phyloP scores from a whole-genome alignment of 805 yeast genomes.

The Naumovozyma castellii region DNA sequence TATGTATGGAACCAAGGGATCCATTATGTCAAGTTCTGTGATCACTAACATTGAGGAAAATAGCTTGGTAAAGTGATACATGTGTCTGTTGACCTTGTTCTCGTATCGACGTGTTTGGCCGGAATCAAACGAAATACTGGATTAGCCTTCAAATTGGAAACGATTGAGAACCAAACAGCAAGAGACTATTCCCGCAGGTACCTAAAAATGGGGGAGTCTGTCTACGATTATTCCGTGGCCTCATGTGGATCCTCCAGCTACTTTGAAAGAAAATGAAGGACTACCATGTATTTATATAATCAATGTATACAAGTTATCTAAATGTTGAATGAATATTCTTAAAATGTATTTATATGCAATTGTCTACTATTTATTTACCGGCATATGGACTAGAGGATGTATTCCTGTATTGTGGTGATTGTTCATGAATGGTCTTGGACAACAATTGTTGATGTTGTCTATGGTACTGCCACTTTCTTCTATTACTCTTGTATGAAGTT shows the following conservation, averaged over 20 bases:
- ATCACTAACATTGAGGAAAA: background rate
- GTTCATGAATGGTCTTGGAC: slow-evolving; percentile 20
- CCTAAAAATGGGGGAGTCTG: slow-evolving; percentile 75
- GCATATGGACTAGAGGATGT: background rate
- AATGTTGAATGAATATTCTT: background rate
- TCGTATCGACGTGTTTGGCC: slow-evolving; percentile 59
- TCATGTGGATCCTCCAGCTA: slow-evolving; percentile 62
- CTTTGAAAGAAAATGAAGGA: slow-evolving; percentile 51
- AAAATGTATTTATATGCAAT: too few species aligned
- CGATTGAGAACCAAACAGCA: slow-evolving; percentile 37
- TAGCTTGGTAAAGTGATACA: slow-evolving; percentile 50
- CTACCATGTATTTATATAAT: background rate
- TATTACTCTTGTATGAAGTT: slow-evolving; percentile 30
- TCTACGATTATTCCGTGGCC: slow-evolving; percentile 63
- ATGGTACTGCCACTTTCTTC: slow-evolving; percentile 19
- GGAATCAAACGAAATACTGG: slow-evolving; percentile 71
- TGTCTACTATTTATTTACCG: background rate
- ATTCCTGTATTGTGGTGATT: slow-evolving; percentile 3
- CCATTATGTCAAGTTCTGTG: too few species aligned
- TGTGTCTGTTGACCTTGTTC: slow-evolving; percentile 46
- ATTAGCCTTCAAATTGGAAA: slow-evolving; percentile 45
- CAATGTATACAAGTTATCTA: too few species aligned
- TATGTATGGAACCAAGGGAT: too few species aligned
- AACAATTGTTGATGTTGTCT: slow-evolving; percentile 21
- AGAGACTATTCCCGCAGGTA: slow-evolving; percentile 53